Evolutionary conservation across 1,284 basidiomycete species (phyloP).

Genomic region (Megacollybia platyphylla): DNA sequence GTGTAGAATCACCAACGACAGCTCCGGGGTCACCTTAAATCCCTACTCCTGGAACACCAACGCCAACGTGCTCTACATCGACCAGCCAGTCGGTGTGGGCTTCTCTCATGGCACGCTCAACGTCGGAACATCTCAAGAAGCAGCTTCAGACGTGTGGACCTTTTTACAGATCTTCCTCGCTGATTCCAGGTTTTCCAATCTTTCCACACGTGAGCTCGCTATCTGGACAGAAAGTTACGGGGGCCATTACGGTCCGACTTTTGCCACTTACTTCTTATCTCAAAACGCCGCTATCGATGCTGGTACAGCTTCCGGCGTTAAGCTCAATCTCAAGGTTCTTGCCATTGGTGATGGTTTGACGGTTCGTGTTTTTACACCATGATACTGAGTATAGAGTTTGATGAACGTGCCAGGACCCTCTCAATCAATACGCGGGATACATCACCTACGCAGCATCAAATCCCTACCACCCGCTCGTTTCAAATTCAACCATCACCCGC

Average conservation of each 20-base stretch:
- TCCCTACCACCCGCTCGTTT: constrained; percentile 41
- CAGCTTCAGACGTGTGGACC: constrained; percentile 45
- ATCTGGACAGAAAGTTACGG: constrained; percentile 57
- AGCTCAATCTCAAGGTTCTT: constrained; percentile 49
- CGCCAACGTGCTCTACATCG: constrained; percentile 45
- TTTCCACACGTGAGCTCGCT: constrained; percentile 34
- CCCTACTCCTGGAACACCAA: constrained; percentile 55
- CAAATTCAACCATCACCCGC: constrained; percentile 19
- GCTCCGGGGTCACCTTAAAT: constrained; percentile 36
- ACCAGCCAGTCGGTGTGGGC: constrained; percentile 52
- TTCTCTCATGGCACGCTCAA: constrained; percentile 41
- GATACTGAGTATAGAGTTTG: constrained; percentile 3
- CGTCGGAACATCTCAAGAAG: constrained; percentile 38
- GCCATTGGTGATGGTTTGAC: constrained; percentile 56
- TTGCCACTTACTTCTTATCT: constrained; percentile 44
- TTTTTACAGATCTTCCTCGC: constrained; percentile 59
- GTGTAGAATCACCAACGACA: constrained; percentile 49
- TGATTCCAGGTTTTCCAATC: constrained; percentile 43
- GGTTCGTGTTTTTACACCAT: constrained; percentile 17
- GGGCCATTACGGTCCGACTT: constrained; percentile 53
- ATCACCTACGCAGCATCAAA: constrained; percentile 40
- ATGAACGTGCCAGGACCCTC: constrained; percentile 28
- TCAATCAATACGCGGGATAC: constrained; percentile 45
- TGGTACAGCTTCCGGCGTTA: constrained; percentile 29
- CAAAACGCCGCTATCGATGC: constrained; percentile 48